Percentiles rank a stretch among this genome's conserved stretches.
phyloP scores from a whole-genome alignment of 2,329 filamentous ascomycete genomes.

The Alternaria angustiovoidea region DNA sequence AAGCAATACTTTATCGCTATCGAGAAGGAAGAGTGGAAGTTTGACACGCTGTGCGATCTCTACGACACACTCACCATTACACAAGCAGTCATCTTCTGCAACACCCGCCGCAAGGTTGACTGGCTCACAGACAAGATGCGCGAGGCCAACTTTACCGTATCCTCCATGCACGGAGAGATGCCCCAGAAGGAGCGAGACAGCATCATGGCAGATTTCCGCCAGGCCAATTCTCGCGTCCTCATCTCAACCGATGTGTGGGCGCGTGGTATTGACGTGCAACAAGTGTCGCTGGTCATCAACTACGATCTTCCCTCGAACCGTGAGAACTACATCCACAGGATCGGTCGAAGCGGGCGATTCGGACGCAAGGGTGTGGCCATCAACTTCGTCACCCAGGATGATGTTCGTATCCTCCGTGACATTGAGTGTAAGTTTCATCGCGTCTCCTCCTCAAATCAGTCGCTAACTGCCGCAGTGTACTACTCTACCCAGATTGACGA shows the following conservation, averaged over 20 bases:
- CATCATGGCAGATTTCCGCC: conserved; percentile 99
- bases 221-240: conserved; percentile 93
- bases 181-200: conserved; percentile 96
- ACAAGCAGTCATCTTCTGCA: conserved; percentile 99
- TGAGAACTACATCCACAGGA: conserved; percentile 99
- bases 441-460: not conserved
- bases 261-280: conserved; percentile 97
- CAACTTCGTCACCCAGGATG: conserved; percentile 98
- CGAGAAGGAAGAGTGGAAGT: conserved; percentile 99
- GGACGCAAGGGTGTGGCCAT: conserved; percentile 98
- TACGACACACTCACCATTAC: conserved; percentile 99
- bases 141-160: conserved; percentile 98
- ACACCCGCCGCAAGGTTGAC: conserved; percentile 97
- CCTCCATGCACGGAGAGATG: conserved; percentile 99
- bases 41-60: conserved; percentile 96
- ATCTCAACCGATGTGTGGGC: conserved; percentile 99
- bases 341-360: conserved; percentile 93
- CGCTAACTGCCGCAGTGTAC: conserved; percentile 70
- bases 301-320: conserved; percentile 98
- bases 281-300: conserved; percentile 98
- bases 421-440: conserved; percentile 77
- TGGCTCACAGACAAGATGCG: conserved; percentile 99
- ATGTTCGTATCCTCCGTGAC: conserved; percentile 95
- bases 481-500: conserved; percentile 98
- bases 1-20: conserved; percentile 99